Evolutionary conservation across 2,329 filamentous ascomycete genomes (phyloP).

Genomic region (Neophaeococcomyces mojaviensis): DNA sequence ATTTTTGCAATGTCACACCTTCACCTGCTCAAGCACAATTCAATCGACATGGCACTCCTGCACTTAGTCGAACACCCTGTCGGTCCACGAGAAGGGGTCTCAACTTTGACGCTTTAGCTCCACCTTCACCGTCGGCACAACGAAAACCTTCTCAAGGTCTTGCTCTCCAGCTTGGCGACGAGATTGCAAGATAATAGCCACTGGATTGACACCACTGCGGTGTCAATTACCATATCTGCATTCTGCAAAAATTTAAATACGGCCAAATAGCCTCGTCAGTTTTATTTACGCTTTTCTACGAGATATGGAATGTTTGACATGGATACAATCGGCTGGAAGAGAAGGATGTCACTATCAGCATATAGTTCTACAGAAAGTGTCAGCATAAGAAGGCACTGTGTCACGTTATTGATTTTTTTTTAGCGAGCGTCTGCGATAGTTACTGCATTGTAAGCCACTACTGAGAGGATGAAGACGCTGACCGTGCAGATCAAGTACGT

Average conservation of each 20-base stretch:
- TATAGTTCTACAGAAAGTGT: not conserved
- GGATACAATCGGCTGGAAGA: not conserved
- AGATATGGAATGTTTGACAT: not conserved
- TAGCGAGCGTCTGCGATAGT: not conserved
- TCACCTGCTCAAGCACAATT: slow-evolving; percentile 86
- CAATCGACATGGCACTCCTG: slow-evolving; percentile 49
- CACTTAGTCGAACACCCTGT: slow-evolving; percentile 59
- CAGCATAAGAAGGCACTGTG: not conserved
- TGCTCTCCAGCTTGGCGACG: slow-evolving; percentile 60
- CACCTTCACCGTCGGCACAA: slow-evolving; percentile 34
- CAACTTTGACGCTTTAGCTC: slow-evolving; percentile 71
- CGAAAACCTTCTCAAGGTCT: slow-evolving; percentile 34
- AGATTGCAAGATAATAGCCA: slow-evolving; percentile 33
- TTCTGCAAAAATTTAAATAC: not conserved
- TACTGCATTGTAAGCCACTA: not conserved
- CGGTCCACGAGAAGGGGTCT: slow-evolving; percentile 67
- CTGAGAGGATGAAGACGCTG: not conserved
- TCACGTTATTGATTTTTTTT: not conserved
- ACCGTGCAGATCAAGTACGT: not conserved
- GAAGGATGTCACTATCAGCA: slow-evolving; percentile 1
- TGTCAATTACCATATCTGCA: not conserved
- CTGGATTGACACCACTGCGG: too few species aligned
- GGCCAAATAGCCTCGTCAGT: not conserved
- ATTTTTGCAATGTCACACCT: slow-evolving; percentile 96
- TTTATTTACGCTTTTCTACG: not conserved